These are phyloP conservation scores for Oryza rufipogon DNA, from an alignment of 176 grass and related monocot species.

Conservation along the genomic window DNA sequence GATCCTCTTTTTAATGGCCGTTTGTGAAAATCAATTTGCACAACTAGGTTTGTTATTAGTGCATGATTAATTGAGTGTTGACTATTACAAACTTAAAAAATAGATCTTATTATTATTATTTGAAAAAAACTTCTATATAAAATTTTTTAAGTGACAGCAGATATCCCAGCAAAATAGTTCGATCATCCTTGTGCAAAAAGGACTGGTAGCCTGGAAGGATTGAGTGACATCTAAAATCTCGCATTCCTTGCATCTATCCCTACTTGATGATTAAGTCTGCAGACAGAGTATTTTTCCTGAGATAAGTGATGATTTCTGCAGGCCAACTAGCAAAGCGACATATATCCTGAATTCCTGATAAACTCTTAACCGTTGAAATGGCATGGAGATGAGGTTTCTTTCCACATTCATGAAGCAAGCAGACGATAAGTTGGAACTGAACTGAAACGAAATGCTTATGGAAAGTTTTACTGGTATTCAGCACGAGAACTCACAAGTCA, in stretches of 20 bases:
- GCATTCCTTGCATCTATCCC: background rate
- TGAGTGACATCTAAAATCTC: background rate
- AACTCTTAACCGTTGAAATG: background rate
- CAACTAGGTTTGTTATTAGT: too few species aligned
- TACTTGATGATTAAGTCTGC: background rate
- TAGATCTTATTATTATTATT: too few species aligned
- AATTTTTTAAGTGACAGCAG: background rate
- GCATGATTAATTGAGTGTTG: too few species aligned
- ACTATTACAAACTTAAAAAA: too few species aligned
- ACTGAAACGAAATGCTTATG: background rate
- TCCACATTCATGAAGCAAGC: background rate
- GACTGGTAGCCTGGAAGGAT: background rate
- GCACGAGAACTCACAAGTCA: slow-evolving; percentile 22
- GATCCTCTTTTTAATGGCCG: too few species aligned
- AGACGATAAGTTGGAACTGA: slow-evolving; percentile 14
- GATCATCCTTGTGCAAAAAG: background rate
- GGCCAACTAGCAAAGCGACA: background rate
- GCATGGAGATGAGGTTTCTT: background rate
- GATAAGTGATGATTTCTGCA: background rate
- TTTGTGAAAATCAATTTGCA: too few species aligned
- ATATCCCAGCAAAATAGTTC: background rate
- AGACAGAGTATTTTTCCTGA: background rate
- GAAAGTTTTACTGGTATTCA: slow-evolving; percentile 2
- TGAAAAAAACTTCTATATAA: too few species aligned
- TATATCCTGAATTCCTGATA: background rate